These are phyloP conservation scores for Peziza echinospora DNA, from an alignment of 495 filamentous ascomycete genomes.

Conservation along the genomic window DNA sequence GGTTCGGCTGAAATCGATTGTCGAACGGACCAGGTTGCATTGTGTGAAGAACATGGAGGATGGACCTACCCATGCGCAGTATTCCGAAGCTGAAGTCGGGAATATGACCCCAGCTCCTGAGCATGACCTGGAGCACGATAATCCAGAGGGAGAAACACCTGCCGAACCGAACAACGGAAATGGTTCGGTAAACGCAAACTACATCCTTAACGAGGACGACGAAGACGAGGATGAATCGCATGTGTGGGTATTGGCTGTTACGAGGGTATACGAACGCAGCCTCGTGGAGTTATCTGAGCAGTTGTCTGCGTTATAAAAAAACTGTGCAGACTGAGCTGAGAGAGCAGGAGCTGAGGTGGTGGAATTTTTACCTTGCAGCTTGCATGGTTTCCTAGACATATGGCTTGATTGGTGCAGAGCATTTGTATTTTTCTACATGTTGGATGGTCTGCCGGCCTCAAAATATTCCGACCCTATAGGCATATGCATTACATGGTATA, in stretches of 20 bases:
- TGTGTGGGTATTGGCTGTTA: slow-evolving; percentile 12
- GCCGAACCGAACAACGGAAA: no score
- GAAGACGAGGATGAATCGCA: slow-evolving; percentile 2
- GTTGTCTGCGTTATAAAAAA: no score
- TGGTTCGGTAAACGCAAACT: neutral
- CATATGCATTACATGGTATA: no score
- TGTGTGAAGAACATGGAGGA: slow-evolving; percentile 8
- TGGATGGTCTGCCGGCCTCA: no score
- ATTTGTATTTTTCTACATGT: no score
- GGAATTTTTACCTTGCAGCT: no score
- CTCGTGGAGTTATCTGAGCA: neutral
- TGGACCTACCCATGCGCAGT: neutral
- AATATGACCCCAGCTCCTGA: neutral
- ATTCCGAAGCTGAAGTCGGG: neutral
- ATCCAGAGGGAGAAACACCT: neutral
- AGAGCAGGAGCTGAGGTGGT: no score
- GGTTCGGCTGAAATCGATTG: slow-evolving; percentile 14
- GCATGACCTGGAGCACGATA: neutral
- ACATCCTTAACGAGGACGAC: neutral
- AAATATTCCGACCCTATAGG: no score
- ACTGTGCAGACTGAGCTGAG: no score
- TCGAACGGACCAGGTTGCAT: slow-evolving; percentile 18
- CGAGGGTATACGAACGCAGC: slow-evolving; percentile 11
- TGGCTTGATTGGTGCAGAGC: no score
- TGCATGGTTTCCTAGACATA: no score